Evolutionary conservation across 768 basidiomycete species (phyloP), one percentile per base, ranked within the genome.

Genomic region (Hortiboletus campestris): DNA sequence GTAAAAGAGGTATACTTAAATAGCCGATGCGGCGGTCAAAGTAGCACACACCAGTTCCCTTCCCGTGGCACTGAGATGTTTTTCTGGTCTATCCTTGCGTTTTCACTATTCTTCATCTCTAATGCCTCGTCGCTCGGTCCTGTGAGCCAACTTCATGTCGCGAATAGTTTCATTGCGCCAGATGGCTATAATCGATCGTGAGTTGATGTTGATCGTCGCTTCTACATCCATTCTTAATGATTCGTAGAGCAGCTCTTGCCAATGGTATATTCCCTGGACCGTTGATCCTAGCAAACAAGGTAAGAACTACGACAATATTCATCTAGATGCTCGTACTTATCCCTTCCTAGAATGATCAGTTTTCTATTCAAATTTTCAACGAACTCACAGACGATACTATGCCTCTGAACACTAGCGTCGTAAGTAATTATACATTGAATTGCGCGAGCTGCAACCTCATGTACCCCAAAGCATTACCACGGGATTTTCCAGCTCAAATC

Each of bases 371-470:
- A 32, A 35, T 55, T 25, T 4, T 49, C 1, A 39, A 55, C 12
- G n/a, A n/a, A 34, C 54, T 55, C 29, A 75, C 69, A 0, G 77
- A 83, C 46, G 54, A 58, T 6, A 72, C 75, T 6, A 83, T 84
- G 80, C 59, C 76, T 38, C 71, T 75, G 48, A 69, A 70, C 13
- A 84, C 83, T 5, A 79, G 76, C 14, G 39, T 67, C 16, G 66
- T 67, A 35, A 51, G 63, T 40, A 10, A 66, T 69, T 55, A 8
- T 17, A 2, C 14, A 34, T 22, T 4, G 11, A 14, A 20, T 14
- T 38, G 31, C 63, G 64, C 4, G 57, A 59, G 34, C 48, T 22
- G 0, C 38, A 25, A 12, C 9, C 51, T 74, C 58, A 55, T 25
- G 5, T 11, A 25, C 9, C 6, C n/a, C 3, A 19, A 44, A 55